Conservation (phyloP, 305 asterid species). For the Fraxinus paxiana region DNA sequence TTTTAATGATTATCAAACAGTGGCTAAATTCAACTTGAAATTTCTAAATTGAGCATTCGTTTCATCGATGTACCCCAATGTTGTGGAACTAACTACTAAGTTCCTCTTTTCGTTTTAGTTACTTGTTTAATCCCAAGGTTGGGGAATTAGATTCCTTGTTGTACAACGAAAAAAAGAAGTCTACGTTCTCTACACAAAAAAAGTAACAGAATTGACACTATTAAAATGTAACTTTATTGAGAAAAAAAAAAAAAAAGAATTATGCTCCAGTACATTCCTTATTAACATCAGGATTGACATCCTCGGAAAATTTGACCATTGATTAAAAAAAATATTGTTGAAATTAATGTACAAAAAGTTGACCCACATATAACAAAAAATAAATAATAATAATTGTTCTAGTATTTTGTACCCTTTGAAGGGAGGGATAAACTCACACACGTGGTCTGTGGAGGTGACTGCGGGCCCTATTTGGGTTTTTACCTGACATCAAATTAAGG, state of each 20-base stretch:
- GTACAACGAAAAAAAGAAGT: background rate
- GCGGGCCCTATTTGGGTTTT: background rate
- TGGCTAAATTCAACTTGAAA: background rate
- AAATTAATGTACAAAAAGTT: too few species aligned
- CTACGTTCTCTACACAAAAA: too few species aligned
- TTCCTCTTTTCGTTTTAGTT: background rate
- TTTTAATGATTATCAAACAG: too few species aligned
- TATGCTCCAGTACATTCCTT: too few species aligned
- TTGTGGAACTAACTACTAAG: background rate
- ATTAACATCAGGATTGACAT: background rate
- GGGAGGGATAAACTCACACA: background rate
- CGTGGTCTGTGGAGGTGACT: background rate
- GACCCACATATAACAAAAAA: background rate
- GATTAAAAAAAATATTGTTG: too few species aligned
- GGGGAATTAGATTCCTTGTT: too few species aligned
- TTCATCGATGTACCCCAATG: background rate
- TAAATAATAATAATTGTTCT: background rate
- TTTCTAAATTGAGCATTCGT: background rate
- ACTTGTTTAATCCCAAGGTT: background rate
- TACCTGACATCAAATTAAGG: constrained; percentile 3
- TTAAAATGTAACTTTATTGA: background rate
- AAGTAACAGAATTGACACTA: background rate
- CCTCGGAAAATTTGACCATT: background rate
- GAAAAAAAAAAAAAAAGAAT: too few species aligned
- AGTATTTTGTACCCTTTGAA: background rate